Evolutionary conservation across 306 rosid genomes (phyloP).

Genomic region (Prunus mira): DNA sequence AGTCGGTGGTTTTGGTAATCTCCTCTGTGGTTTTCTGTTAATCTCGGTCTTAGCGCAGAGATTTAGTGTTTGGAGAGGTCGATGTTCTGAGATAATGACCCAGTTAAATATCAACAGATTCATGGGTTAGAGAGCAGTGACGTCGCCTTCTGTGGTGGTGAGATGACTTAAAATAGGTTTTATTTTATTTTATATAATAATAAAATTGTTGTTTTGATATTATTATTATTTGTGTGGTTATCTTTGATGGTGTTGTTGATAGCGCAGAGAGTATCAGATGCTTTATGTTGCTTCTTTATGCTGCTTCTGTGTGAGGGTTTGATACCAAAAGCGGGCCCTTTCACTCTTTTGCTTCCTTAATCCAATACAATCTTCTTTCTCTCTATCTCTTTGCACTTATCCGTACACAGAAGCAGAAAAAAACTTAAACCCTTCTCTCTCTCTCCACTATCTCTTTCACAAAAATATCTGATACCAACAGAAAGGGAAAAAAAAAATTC

Average conservation of each 20-base stretch:
- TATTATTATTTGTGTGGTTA: background rate
- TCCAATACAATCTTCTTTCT: constrained; percentile 28
- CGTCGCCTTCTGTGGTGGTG: constrained; percentile 3
- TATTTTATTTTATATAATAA: background rate
- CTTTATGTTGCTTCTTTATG: constrained; percentile 85
- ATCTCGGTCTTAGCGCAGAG: background rate
- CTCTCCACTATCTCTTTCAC: constrained; percentile 31
- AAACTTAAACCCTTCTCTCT: constrained; percentile 3
- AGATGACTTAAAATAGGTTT: background rate
- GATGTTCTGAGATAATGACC: background rate
- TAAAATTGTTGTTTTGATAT: background rate
- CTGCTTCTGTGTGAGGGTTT: constrained; percentile 56
- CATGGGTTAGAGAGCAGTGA: background rate
- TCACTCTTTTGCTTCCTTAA: constrained; percentile 61
- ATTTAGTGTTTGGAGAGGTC: constrained; percentile 1
- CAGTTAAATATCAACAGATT: background rate
- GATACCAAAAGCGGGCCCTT: constrained; percentile 48
- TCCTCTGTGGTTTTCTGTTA: background rate
- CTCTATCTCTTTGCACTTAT: constrained; percentile 27
- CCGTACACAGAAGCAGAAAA: constrained; percentile 38
- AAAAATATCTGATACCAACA: constrained; percentile 28
- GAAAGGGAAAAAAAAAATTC: background rate
- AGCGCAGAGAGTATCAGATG: constrained; percentile 46
- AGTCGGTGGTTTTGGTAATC: too few species aligned
- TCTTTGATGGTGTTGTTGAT: constrained; percentile 28